These are phyloP conservation scores for Talaromyces wortmannii DNA, from an alignment of 495 filamentous ascomycete species.

Conservation along the genomic window DNA sequence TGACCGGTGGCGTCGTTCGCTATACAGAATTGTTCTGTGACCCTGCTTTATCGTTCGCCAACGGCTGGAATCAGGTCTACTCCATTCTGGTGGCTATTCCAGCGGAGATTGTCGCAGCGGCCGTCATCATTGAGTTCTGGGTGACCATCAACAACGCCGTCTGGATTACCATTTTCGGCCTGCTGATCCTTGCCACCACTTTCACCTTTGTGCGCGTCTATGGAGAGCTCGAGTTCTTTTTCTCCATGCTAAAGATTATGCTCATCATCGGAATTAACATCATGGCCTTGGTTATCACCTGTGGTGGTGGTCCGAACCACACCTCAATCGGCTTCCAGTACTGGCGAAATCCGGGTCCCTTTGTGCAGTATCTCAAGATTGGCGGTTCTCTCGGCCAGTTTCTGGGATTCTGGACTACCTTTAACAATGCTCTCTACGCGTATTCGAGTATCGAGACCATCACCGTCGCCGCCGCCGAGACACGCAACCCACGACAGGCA, in stretches of 20 bases:
- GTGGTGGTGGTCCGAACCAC: constrained; percentile 31
- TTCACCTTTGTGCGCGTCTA: constrained; percentile 34
- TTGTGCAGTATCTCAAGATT: constrained; percentile 5
- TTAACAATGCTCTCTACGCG: constrained; percentile 65
- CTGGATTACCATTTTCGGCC: constrained; percentile 38
- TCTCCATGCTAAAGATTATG: constrained; percentile 36
- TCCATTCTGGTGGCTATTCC: constrained; percentile 29
- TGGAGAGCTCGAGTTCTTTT: constrained; percentile 39
- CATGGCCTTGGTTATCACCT: constrained; percentile 26
- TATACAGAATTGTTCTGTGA: constrained; percentile 19
- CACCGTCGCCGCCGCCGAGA: constrained; percentile 50
- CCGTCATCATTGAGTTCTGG: constrained; percentile 46
- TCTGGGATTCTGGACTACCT: constrained; percentile 62
- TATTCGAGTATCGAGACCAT: constrained; percentile 70
- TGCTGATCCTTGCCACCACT: constrained; percentile 36
- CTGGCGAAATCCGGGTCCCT: constrained; percentile 35
- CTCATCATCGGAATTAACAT: constrained; percentile 40
- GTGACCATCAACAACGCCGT: constrained; percentile 23
- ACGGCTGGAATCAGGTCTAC: constrained; percentile 23
- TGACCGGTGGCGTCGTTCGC: constrained; percentile 20
- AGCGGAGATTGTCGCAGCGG: constrained; percentile 30
- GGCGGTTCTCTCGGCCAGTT: constrained; percentile 37
- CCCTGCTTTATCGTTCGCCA: constrained; percentile 20
- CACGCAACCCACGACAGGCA: constrained; percentile 58
- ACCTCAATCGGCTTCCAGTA: constrained; percentile 20